These are phyloP conservation scores for Sisymbrium altissimum DNA, from an alignment of 345 rosid species.

Conservation along the genomic window DNA sequence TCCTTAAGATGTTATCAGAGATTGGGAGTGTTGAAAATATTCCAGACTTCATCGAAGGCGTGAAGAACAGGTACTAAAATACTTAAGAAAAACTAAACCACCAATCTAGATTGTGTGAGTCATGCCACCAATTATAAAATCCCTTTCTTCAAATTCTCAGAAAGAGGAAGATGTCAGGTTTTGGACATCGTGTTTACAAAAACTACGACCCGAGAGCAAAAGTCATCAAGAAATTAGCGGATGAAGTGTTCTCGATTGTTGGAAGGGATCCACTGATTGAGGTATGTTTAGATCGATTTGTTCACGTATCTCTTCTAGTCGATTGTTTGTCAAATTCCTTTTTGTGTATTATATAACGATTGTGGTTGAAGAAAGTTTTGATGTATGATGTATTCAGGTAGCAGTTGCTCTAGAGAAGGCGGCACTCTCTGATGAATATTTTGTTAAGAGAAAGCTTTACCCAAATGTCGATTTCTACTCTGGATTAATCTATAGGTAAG, in stretches of 20 bases:
- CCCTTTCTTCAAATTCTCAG: conserved; percentile 30
- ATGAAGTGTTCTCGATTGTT: conserved; percentile 95
- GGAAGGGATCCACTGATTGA: conserved; percentile 97
- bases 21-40: conserved; percentile 86
- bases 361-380: neutral
- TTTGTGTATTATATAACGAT: neutral
- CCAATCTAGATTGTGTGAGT: neutral
- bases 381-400: conserved; percentile 49
- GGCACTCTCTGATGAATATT: conserved; percentile 88
- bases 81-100: neutral
- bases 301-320: neutral
- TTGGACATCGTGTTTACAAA: conserved; percentile 98
- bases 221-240: conserved; percentile 85
- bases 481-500: conserved; percentile 80
- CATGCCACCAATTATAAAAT: neutral
- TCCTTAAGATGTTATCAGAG: conserved; percentile 85
- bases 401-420: conserved; percentile 95
- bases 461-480: conserved; percentile 99
- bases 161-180: conserved; percentile 97
- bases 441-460: conserved; percentile 85
- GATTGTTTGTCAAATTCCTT: neutral
- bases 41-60: conserved; percentile 81
- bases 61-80: conserved; percentile 63
- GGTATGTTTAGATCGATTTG: conserved; percentile 43
- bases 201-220: conserved; percentile 98